Base-by-base conservation (phyloP, 495 filamentous ascomycete species). In the Aspergillus nanangensis region DNA sequence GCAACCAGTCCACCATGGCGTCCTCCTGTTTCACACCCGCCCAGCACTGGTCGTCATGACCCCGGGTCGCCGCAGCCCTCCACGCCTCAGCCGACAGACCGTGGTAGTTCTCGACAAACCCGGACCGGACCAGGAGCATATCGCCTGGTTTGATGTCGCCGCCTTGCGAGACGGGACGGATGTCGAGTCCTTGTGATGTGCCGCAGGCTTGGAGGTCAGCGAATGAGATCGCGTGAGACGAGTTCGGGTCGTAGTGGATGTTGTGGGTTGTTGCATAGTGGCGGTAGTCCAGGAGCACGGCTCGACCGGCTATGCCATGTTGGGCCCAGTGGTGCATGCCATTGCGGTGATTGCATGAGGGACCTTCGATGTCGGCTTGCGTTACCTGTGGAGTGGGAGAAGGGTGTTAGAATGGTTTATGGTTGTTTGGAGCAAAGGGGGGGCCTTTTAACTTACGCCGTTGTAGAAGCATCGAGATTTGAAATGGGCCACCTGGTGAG, bases 121-220 rank as follows among this genome's bases (percentile, higher is more conserved):
- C 84, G 1, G 76, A 81, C 33, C 87, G 75, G 23, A 90, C 53
- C 40, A 89, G 71, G 15, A 90, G 69, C 23, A 90, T 77, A 49
- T 90, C 86, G 17, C 79, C 79, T 19, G 78, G 56, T 38, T 76
- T 71, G 57, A 87, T 74, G 49, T 82, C 77, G 8, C 81, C 81
- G 14, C 80, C 80, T 51, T 82, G 73, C 4, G 61, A 56, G 8
- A 58, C 63, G 1, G 66, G 66, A 24, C 61, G 65, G 36, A 72
- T 63, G 24, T 72, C 61, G 21, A 76, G 49, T 14, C 67, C 65
- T 36, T 74, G 66, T n/a, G 50, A 72, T 40, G 58, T 63, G 13
- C 78, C 86, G 17, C 83, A 82, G 9, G 69, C 69, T 37, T 76
- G 67, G 2, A 90, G 70, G 3, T 81, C 75, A 2, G 71, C 52